Evolutionary conservation across 2,329 filamentous ascomycete genomes (phyloP), one percentile per base, ranked within the genome.

Genomic region (Stenocarpella maydis): DNA sequence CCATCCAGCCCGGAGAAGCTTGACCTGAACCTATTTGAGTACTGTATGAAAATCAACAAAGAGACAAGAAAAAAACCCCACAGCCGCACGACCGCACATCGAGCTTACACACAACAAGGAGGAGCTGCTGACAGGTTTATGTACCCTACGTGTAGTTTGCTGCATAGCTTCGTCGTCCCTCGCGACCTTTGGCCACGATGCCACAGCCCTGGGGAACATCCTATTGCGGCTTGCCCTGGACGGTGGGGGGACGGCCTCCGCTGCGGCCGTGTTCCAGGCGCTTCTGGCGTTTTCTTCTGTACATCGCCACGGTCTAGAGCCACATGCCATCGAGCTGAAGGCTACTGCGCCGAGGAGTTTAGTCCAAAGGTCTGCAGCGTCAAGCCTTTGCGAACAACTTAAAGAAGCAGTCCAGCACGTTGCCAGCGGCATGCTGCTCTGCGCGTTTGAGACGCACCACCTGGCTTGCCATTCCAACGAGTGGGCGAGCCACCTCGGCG

Each of bases 81-180:
- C n/a, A n/a, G n/a, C n/a, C n/a, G n/a, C n/a, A n/a, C n/a, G 14
- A 41, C 12, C 5, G 21, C 26, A 17, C 12, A 21, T 12, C 12
- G 26, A 6, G 15, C 39, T 45, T 17, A 9, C 9, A 14, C 21
- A n/a, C 17, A 24, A 5, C 2, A 24, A 15, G 6, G 28, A 34
- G 19, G 17, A 9, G 15, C 58, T 61, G 28, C n/a, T n/a, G n/a
- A n/a, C n/a, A n/a, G n/a, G n/a, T n/a, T n/a, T n/a, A n/a, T n/a
- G n/a, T n/a, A n/a, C n/a, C n/a, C n/a, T n/a, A n/a, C n/a, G n/a
- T n/a, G n/a, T n/a, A n/a, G n/a, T n/a, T n/a, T n/a, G n/a, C n/a
- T n/a, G n/a, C n/a, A n/a, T n/a, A 61, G 76, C 76, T 7, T 74
- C 72, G 5, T 55, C 53, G 31, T 72, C 74, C n/a, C 73, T 77